Percentiles rank a stretch among this genome's conserved stretches.
phyloP scores from a whole-genome alignment of 352 stramenopile species.

The Pseudoperonospora humuli region DNA sequence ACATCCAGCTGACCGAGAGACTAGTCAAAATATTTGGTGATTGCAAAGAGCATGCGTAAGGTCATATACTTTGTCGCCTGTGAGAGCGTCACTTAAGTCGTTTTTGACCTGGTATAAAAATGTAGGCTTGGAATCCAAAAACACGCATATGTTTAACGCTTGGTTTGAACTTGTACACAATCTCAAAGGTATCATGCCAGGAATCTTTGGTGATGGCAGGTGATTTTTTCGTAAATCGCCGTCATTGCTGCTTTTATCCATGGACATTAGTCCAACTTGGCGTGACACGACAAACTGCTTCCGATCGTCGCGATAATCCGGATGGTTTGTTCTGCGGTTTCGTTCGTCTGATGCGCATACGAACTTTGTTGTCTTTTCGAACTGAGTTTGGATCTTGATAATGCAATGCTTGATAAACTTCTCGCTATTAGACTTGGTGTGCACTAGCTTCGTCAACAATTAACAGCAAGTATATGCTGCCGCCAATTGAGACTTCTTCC shows the following conservation, averaged over 20 bases:
- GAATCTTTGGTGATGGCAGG: not conserved
- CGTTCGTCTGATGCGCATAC: not conserved
- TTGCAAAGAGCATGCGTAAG: not conserved
- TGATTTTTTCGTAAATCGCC: not conserved
- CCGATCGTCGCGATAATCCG: slow-evolving; percentile 7
- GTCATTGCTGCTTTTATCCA: not conserved
- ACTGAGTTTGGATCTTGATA: not conserved
- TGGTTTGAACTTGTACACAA: not conserved
- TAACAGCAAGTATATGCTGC: not conserved
- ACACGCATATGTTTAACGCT: not conserved
- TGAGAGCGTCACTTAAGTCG: not conserved
- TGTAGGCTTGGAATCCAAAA: not conserved
- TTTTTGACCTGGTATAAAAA: not conserved
- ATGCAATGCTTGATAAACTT: not conserved
- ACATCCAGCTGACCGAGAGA: not conserved
- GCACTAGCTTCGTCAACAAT: not conserved
- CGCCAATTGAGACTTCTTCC: too few species aligned
- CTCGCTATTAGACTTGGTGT: not conserved
- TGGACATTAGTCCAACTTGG: slow-evolving; percentile 3
- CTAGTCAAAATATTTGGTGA: slow-evolving; percentile 1
- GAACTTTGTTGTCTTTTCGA: not conserved
- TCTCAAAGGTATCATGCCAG: not conserved
- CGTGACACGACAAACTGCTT: too few species aligned
- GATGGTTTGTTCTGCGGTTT: slow-evolving; percentile 2
- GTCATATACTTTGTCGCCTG: not conserved